Base-by-base conservation (phyloP, 345 rosid species). In the Populus simonii region DNA sequence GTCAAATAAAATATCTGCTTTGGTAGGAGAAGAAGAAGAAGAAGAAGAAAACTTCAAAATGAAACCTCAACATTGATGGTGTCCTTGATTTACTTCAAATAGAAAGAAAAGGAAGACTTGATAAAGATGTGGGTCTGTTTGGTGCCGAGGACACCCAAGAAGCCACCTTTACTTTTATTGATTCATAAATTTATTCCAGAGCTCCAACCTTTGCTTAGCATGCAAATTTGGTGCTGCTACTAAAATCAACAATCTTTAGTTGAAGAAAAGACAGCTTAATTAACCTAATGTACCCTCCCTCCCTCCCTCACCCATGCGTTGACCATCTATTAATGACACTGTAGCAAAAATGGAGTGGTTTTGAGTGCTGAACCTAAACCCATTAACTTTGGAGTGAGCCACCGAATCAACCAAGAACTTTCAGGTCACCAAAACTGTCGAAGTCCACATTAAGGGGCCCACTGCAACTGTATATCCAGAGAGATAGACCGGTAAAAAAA, bases 311-410 rank as follows among this genome's bases (percentile, higher is more conserved):
- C 39, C 35, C 1, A 1, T 13, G 16, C 36, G 55, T 68, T 35
- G 41, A 57, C 39, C 25, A 31, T 74, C 72, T 70, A 76, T 35
- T 77, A 38, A 39, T 7, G 55, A 49, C 3, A 74, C 17, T 75
- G 55, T 66, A 83, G 83, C 73, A 69, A 73, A 66, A 35, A 68
- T 66, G 79, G 51, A 73, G 80, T 84, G 82, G 87, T 45, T 68
- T 76, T 6, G 74, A 66, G 35, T 66, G 55, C 10, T 33, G 63
- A 45, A 62, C 71, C 49, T 73, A 73, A 80, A 70, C 81, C 41
- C 79, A 45, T 68, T 20, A 41, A 71, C 74, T 75, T 45, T 80
- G 87, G 88, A 85, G 89, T 83, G 74, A 83, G 89, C 81, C 85
- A 86, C 89, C 88, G 66, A 80, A 85, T 83, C 88, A 85, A 62